phyloP scores from a whole-genome alignment of 2,329 filamentous ascomycete genomes.

The Aspergillus spinulosporus region DNA sequence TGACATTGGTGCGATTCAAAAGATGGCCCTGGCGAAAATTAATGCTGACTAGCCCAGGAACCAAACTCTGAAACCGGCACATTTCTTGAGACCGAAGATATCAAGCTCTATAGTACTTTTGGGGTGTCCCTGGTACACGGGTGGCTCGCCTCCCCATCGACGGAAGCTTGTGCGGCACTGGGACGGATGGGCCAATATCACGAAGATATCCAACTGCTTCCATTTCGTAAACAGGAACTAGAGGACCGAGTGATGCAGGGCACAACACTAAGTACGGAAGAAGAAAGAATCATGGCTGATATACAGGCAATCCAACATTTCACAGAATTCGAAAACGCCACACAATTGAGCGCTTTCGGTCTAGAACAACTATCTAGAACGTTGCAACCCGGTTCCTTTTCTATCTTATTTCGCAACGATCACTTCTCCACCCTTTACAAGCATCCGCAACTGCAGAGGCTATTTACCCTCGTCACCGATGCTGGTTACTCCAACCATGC shows the following conservation, averaged over 20 bases:
- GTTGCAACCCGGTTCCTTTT: slow-evolving; percentile 74
- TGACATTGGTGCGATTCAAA: slow-evolving; percentile 58
- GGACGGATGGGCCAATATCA: slow-evolving; percentile 76
- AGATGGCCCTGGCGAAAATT: slow-evolving; percentile 18
- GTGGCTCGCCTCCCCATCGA: slow-evolving; percentile 73
- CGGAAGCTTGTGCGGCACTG: slow-evolving; percentile 69
- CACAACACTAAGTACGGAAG: slow-evolving; percentile 64
- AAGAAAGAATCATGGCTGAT: slow-evolving; percentile 79
- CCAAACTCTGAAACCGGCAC: slow-evolving; percentile 58
- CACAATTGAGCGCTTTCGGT: slow-evolving; percentile 82
- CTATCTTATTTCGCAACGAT: slow-evolving; percentile 94
- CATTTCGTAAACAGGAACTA: slow-evolving; percentile 86
- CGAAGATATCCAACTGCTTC: slow-evolving; percentile 85
- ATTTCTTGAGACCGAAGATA: slow-evolving; percentile 84
- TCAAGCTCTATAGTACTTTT: slow-evolving; percentile 89
- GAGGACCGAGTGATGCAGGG: slow-evolving; percentile 70
- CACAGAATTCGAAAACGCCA: slow-evolving; percentile 68
- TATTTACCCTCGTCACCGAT: slow-evolving; percentile 87
- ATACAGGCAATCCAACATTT: slow-evolving; percentile 83
- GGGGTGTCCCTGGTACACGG: slow-evolving; percentile 86
- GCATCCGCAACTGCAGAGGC: slow-evolving; percentile 71
- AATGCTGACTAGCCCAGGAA: slow-evolving; percentile 43
- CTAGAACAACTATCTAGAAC: slow-evolving; percentile 70
- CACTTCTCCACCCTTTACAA: slow-evolving; percentile 95
- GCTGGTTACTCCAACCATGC: slow-evolving; percentile 84